Evolutionary conservation across 2,329 filamentous ascomycete genomes (phyloP), one percentile per base, ranked within the genome.

Genomic region (Colletotrichum sp.): DNA sequence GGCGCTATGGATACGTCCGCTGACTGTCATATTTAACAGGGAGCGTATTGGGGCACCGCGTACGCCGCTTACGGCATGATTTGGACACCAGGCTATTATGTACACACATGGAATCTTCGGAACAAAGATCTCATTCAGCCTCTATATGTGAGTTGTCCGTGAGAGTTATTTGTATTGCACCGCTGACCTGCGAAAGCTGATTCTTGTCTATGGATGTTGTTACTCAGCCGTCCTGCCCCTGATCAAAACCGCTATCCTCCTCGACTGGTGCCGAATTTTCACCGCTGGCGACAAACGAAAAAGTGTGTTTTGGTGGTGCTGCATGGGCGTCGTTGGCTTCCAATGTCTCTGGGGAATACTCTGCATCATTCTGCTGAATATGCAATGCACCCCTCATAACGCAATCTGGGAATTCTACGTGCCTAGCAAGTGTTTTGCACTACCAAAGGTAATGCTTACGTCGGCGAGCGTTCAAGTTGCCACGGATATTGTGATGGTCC

Each of bases 401-500:
- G 79, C 79, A 39, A 82, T 80, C 57, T 83, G 81, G 81, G 77
- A 82, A 49, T 62, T 77, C 13, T 78, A 75, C 12, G 55, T 82
- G 7, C 64, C 75, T 1, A 81, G 81, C 7, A 78, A 49, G 5
- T 83, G 81, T 63, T 69, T 79, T 30, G 72, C 80, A n/a, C 74
- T 63, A 9, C 57, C 77, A 13, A 36, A 75, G 21, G 64, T 82
- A 44, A 78, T 79, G 24, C 52, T 80, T 5, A 72, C 76, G 2
- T 77, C 80, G 5, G 79, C 80, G 7, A 63, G 26, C 16, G 71
- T 83, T 39, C 81, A 83, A 60, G 64, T 83, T 3, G 44, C 71
- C 7, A 79, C 79, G 21, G 83, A 84, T 62, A 44, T 82, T 2
- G 57, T 78, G 34, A 83, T 84, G 39, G 64, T 84, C 16, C 34